A percentile compares a stretch with the other conserved stretches of the same genome.
These are phyloP conservation scores for Annona cherimola DNA, from an alignment of 164 flowering plant genomes.

Conservation along the genomic window DNA sequence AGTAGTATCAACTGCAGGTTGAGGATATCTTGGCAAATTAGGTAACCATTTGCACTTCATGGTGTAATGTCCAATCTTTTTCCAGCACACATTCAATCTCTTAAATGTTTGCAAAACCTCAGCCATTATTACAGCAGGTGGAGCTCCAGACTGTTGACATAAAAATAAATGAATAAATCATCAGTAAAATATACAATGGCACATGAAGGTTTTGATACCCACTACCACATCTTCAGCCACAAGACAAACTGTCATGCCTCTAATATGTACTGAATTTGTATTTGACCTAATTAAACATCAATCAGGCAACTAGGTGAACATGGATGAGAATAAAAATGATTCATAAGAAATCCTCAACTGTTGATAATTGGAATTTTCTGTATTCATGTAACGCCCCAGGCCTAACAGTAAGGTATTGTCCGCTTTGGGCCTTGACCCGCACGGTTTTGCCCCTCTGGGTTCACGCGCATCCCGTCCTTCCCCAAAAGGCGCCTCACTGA, in stretches of 20 bases:
- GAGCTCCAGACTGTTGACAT: conserved; percentile 15
- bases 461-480: too few relatives aligned
- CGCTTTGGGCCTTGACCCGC: too few relatives aligned
- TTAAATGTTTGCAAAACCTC: conserved; percentile 21
- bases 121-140: conserved; percentile 24
- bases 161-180: not conserved
- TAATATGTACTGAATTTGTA: too few relatives aligned
- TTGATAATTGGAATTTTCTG: too few relatives aligned
- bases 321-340: too few relatives aligned
- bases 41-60: conserved; percentile 28
- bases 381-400: too few relatives aligned
- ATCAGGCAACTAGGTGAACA: too few relatives aligned
- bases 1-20: not conserved
- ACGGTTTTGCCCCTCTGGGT: too few relatives aligned
- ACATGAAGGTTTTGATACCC: not conserved
- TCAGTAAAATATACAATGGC: not conserved
- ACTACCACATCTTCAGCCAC: not conserved
- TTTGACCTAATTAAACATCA: too few relatives aligned
- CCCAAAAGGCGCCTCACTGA: too few relatives aligned
- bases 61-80: conserved; percentile 26
- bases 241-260: not conserved
- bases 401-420: too few relatives aligned
- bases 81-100: conserved; percentile 27
- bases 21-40: conserved; percentile 7
- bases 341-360: too few relatives aligned